These are phyloP conservation scores for Hemileia vastatrix DNA, from an alignment of 1,284 basidiomycete species.

Conservation along the genomic window DNA sequence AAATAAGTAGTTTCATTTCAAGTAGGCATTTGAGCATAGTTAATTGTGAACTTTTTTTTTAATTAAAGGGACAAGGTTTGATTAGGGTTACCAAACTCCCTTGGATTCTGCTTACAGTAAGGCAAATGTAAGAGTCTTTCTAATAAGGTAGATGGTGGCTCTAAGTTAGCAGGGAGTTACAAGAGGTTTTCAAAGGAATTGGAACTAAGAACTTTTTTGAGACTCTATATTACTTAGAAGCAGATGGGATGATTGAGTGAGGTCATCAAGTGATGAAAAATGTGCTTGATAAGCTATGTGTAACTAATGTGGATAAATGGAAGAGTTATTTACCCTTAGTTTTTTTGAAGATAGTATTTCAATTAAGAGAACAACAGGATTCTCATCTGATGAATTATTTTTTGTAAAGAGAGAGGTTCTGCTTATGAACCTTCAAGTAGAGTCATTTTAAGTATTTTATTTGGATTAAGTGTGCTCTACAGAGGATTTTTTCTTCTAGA, in stretches of 20 bases:
- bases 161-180: too few species aligned
- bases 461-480: not conserved
- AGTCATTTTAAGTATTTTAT: not conserved
- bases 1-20: too few species aligned
- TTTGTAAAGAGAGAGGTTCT: not conserved
- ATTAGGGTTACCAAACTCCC: too few species aligned
- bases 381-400: not conserved
- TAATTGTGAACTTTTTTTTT: too few species aligned
- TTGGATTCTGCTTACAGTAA: too few species aligned
- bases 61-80: too few species aligned
- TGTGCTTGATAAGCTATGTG: not conserved
- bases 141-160: too few species aligned
- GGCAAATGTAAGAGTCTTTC: too few species aligned
- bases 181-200: too few species aligned
- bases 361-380: not conserved
- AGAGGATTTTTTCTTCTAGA: conserved; percentile 1
- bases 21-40: too few species aligned
- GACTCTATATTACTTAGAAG: conserved; percentile 3
- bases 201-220: too few species aligned
- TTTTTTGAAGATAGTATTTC: conserved; percentile 1
- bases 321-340: conserved; percentile 3
- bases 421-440: not conserved
- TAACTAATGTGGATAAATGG: not conserved
- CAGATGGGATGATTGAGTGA: conserved; percentile 4
- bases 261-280: not conserved